Evolutionary conservation across 805 yeast genomes (phyloP).

Genomic region (Pichia rugopelliculosa): DNA sequence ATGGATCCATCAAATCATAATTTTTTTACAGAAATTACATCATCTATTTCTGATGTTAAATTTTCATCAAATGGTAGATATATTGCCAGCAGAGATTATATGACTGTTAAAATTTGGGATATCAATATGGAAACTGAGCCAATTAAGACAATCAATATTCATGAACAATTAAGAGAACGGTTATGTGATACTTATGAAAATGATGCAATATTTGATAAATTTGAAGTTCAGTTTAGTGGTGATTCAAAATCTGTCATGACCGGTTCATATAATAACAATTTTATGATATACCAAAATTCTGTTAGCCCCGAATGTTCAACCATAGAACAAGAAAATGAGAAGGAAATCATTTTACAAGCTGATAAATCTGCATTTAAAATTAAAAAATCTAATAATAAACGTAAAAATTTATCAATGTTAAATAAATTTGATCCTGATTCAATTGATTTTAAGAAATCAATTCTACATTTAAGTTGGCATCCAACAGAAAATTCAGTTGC

Average conservation of each 20-base stretch:
- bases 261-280: slow-evolving; percentile 94
- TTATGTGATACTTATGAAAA: slow-evolving; percentile 96
- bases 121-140: slow-evolving; percentile 95
- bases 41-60: slow-evolving; percentile 88
- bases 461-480: slow-evolving; percentile 96
- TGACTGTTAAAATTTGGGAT: slow-evolving; percentile 98
- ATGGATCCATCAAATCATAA: slow-evolving; percentile 89
- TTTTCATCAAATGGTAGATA: slow-evolving; percentile 89
- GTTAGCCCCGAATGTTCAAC: slow-evolving; percentile 24
- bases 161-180: slow-evolving; percentile 87
- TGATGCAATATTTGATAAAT: slow-evolving; percentile 97
- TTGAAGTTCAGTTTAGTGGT: slow-evolving; percentile 92
- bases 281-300: slow-evolving; percentile 91
- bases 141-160: slow-evolving; percentile 87
- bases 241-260: slow-evolving; percentile 91
- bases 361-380: slow-evolving; percentile 93
- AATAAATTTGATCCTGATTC: slow-evolving; percentile 65
- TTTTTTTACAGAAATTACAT: slow-evolving; percentile 94
- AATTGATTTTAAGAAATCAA: slow-evolving; percentile 90
- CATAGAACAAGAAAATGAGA: slow-evolving; percentile 28
- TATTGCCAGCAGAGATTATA: slow-evolving; percentile 93
- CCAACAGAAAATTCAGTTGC: slow-evolving; percentile 95
- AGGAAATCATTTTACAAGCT: slow-evolving; percentile 86
- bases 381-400: slow-evolving; percentile 48
- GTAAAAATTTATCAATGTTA: slow-evolving; percentile 35